A percentile compares a stretch with the other conserved stretches of the same genome.
Evolutionary conservation across 139 green algal species (phyloP).

Genomic region (Dunaliella sp.): DNA sequence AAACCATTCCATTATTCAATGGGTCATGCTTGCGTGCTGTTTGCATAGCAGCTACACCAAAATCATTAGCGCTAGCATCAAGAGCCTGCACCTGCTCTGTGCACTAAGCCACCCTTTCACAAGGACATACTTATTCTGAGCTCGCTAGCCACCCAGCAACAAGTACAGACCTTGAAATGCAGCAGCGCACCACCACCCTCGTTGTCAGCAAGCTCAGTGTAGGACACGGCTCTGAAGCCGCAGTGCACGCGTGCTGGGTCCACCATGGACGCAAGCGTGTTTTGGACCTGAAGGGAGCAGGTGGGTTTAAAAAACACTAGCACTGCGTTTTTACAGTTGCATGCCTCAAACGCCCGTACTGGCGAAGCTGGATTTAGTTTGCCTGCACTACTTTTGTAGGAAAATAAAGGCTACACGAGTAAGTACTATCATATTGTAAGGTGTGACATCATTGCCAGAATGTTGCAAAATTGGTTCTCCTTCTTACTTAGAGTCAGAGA

Average conservation of each 20-base stretch:
- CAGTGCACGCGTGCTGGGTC: constrained; percentile 33
- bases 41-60: not conserved
- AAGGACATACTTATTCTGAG: not conserved
- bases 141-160: not conserved
- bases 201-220: constrained; percentile 21
- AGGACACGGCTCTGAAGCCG: constrained; percentile 27
- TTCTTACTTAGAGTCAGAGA: too few relatives aligned
- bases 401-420: too few relatives aligned
- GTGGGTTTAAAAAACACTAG: too few relatives aligned
- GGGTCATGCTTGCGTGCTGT: not conserved
- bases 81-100: too few relatives aligned
- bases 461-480: too few relatives aligned
- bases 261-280: constrained; percentile 12
- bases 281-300: constrained; percentile 26
- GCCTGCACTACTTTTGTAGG: too few relatives aligned
- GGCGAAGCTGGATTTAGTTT: too few relatives aligned
- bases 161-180: constrained; percentile 21
- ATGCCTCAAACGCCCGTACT: too few relatives aligned
- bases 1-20: too few relatives aligned
- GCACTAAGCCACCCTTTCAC: not conserved
- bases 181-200: not conserved
- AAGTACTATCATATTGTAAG: too few relatives aligned
- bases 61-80: not conserved
- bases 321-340: too few relatives aligned
- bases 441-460: too few relatives aligned